phyloP scores from a whole-genome alignment of 1,139 yeast species.

The Kodamaea ohmeri region DNA sequence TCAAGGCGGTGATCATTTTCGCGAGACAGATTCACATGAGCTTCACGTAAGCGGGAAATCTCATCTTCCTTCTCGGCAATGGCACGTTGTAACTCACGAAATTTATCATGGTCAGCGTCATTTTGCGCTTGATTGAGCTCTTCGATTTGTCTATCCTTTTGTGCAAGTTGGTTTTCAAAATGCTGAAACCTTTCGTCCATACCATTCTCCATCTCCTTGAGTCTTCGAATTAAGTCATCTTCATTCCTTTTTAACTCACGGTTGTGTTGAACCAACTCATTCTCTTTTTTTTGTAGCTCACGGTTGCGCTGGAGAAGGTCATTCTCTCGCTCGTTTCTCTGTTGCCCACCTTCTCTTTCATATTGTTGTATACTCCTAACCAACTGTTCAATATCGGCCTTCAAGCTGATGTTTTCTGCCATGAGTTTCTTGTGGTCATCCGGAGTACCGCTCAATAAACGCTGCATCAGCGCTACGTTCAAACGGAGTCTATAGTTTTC shows the following conservation, averaged over 20 bases:
- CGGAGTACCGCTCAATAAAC: constrained; percentile 47
- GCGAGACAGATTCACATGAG: too few relatives aligned
- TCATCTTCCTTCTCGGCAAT: background rate
- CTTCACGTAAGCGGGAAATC: background rate
- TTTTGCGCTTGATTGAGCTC: constrained; percentile 1
- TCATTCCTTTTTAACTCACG: background rate
- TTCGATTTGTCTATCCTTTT: constrained; percentile 3
- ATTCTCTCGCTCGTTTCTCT: constrained; percentile 13
- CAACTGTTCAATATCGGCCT: constrained; percentile 33
- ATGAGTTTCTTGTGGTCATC: constrained; percentile 38
- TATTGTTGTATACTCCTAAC: constrained; percentile 16
- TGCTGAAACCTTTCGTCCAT: too few relatives aligned
- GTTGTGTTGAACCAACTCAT: constrained; percentile 13
- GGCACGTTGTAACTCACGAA: background rate
- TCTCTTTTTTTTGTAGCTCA: constrained; percentile 16
- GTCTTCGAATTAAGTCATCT: background rate
- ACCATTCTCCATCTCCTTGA: background rate
- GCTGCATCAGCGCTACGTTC: constrained; percentile 52
- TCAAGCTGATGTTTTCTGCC: constrained; percentile 40
- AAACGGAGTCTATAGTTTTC: constrained; percentile 65
- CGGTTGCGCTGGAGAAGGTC: constrained; percentile 11
- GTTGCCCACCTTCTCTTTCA: constrained; percentile 4
- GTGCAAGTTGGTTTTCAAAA: background rate
- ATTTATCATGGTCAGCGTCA: background rate
- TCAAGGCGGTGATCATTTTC: background rate